Evolutionary conservation across 1,284 basidiomycete species (phyloP).

Genomic region (Ustilago vetiveriae): DNA sequence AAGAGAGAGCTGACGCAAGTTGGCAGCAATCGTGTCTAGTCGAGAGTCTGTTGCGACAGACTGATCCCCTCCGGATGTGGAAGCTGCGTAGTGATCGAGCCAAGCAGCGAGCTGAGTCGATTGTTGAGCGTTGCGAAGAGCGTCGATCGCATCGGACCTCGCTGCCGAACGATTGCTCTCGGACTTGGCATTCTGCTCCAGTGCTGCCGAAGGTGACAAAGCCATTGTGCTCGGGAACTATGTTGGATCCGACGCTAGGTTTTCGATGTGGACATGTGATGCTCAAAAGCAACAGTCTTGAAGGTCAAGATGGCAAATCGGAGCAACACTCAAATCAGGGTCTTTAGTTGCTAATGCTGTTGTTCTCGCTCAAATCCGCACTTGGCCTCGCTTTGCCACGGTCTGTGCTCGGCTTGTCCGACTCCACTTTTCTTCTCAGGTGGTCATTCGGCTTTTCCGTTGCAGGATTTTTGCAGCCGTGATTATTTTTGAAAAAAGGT

Average conservation of each 20-base stretch:
- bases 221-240: constrained; percentile 18
- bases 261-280: too few species aligned
- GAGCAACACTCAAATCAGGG: neutral
- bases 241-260: too few species aligned
- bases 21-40: constrained; percentile 15
- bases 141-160: constrained; percentile 17
- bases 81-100: constrained; percentile 21
- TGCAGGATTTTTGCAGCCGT: constrained; percentile 3
- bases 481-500: constrained; percentile 4
- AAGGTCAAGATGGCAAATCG: neutral
- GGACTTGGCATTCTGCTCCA: constrained; percentile 15
- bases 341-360: too few species aligned
- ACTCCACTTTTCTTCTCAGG: constrained; percentile 20
- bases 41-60: neutral
- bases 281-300: too few species aligned
- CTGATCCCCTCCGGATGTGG: neutral
- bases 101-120: constrained; percentile 23
- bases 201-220: constrained; percentile 13
- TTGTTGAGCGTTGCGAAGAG: constrained; percentile 8
- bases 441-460: constrained; percentile 6
- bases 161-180: neutral
- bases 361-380: too few species aligned
- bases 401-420: constrained; percentile 25
- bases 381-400: neutral
- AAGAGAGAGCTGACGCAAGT: constrained; percentile 31